Base-by-base conservation (phyloP, 176 grass and related monocot genomes). In the Canna indica region DNA sequence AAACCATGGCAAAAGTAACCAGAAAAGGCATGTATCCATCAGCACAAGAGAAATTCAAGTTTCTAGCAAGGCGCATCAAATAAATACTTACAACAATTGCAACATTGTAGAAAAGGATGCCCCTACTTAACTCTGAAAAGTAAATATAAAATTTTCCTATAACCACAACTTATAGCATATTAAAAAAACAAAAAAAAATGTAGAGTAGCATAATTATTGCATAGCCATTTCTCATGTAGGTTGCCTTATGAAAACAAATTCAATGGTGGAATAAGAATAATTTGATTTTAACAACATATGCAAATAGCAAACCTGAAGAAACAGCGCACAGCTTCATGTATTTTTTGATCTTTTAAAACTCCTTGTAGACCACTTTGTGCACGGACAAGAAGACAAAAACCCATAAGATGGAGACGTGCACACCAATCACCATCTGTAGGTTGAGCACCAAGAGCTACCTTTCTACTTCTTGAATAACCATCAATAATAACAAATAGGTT, bases 361-460 rank as follows among this genome's bases (percentile, higher is more conserved):
- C 72, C 75, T 80, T 89, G 83, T 69, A 81, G 82, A 85, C 84
- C 84, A 75, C 78, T 77, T 48, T 80, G 80, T 53, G 88, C 86
- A 68, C 84, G 88, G 76, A 87, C 67, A 68, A 97, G 68, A 72
- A 91, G 71, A 81, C 86, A 97, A 85, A 90, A 97, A 79, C 93
- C 93, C 74, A 78, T 81, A 58, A 97, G 88, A 87, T 97, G 93
- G 58, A 87, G 74, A 22, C 35, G 76, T 69, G 86, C 76, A 85
- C 72, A 85, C 68, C 77, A 83, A 74, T 81, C 81, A 66, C 56
- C 80, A 66, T 97, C 83, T 68, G 60, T 64, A 74, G 56, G 69
- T 76, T 72, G 69, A 63, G 69, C 59, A 74, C 13, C 68, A 69
- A 81, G 60, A 15, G 71, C 79, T 85, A 62, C 59, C 75, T 78